These are phyloP conservation scores for Przewalskia tangutica DNA, from an alignment of 257 asterid genomes.

Conservation along the genomic window DNA sequence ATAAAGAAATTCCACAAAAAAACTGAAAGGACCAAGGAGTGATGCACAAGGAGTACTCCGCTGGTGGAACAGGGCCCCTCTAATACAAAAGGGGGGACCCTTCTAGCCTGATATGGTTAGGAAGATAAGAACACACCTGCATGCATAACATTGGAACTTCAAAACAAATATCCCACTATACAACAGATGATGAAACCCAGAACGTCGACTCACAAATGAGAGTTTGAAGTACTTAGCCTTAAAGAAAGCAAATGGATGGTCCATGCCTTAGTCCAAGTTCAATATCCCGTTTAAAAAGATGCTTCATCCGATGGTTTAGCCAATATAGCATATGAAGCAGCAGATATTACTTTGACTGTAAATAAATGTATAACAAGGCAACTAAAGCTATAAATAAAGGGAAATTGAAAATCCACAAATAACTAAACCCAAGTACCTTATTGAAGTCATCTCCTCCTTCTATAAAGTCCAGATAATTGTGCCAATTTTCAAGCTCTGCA, in stretches of 20 bases:
- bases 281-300: slow-evolving; percentile 77
- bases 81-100: slow-evolving; percentile 70
- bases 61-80: slow-evolving; percentile 91
- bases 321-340: slow-evolving; percentile 86
- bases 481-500: slow-evolving; percentile 98
- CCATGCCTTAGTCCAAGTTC: slow-evolving; percentile 99
- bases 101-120: slow-evolving; percentile 95
- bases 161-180: slow-evolving; percentile 46
- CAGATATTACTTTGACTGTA: slow-evolving; percentile 92
- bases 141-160: slow-evolving; percentile 88
- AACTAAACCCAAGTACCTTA: slow-evolving; percentile 58
- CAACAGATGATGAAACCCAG: slow-evolving; percentile 80
- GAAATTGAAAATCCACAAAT: slow-evolving; percentile 21
- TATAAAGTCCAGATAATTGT: slow-evolving; percentile 75
- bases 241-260: slow-evolving; percentile 87
- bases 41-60: slow-evolving; percentile 73
- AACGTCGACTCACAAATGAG: slow-evolving; percentile 93
- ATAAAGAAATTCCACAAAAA: slow-evolving; percentile 9
- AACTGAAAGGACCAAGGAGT: slow-evolving; percentile 27
- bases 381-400: slow-evolving; percentile 63
- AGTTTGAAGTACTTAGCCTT: slow-evolving; percentile 98
- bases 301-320: slow-evolving; percentile 96
- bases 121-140: slow-evolving; percentile 99
- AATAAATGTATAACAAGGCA: slow-evolving; percentile 79
- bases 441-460: slow-evolving; percentile 81